phyloP scores from a whole-genome alignment of 352 stramenopile genomes.

The Globisporangium apiculatum region DNA sequence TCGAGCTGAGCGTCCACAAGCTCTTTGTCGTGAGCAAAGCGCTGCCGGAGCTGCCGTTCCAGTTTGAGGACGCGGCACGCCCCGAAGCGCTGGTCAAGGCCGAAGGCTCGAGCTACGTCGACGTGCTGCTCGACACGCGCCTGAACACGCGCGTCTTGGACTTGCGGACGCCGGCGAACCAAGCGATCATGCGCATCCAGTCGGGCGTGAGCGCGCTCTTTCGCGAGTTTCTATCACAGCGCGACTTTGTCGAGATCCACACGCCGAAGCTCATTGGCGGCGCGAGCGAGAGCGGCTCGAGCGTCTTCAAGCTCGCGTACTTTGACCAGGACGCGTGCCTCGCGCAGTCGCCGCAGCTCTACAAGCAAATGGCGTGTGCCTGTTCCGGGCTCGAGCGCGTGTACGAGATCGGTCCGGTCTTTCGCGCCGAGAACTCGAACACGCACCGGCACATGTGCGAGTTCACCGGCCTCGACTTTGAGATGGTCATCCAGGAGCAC shows the following conservation, averaged over 20 bases:
- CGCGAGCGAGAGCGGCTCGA: slow-evolving; percentile 95
- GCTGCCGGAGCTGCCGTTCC: slow-evolving; percentile 85
- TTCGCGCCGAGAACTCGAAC: slow-evolving; percentile 99
- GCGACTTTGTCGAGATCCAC: slow-evolving; percentile 99
- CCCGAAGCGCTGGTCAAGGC: slow-evolving; percentile 82
- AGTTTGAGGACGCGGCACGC: slow-evolving; percentile 94
- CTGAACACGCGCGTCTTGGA: slow-evolving; percentile 96
- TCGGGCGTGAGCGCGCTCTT: slow-evolving; percentile 95
- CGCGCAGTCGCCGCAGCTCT: slow-evolving; percentile 96
- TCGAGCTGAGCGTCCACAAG: slow-evolving; percentile 93
- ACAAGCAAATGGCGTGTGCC: slow-evolving; percentile 99
- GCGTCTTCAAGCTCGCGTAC: slow-evolving; percentile 99
- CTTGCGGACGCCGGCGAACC: slow-evolving; percentile 97
- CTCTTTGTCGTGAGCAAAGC: slow-evolving; percentile 95
- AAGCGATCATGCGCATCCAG: slow-evolving; percentile 98
- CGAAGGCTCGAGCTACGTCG: slow-evolving; percentile 79
- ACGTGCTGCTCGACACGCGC: slow-evolving; percentile 88
- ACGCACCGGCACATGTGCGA: slow-evolving; percentile 99
- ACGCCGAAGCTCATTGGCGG: slow-evolving; percentile 98
- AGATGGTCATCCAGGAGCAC: slow-evolving; percentile 99
- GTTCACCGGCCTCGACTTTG: slow-evolving; percentile 99
- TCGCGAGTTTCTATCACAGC: slow-evolving; percentile 92
- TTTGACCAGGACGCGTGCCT: slow-evolving; percentile 97
- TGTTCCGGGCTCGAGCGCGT: slow-evolving; percentile 98
- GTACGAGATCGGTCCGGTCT: slow-evolving; percentile 98